Evolutionary conservation across 2,329 filamentous ascomycete genomes (phyloP), one percentile per base, ranked within the genome.

Genomic region (Xylariaceae sp.): DNA sequence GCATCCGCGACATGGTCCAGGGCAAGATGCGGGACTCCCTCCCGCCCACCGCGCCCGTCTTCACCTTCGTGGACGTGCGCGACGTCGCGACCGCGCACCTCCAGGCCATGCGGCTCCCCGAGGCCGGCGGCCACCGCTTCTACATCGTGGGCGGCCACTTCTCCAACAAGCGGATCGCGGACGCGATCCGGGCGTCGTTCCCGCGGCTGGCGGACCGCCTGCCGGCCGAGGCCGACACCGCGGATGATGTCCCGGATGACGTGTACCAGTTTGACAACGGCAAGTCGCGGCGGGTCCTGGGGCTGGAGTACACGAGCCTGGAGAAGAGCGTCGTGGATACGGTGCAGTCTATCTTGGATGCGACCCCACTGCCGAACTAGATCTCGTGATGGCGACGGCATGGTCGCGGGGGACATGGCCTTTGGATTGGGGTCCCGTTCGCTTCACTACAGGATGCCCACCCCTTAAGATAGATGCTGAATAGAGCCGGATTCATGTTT

Each of bases 61-160:
- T 68, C 54, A 66, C 81, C 1, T 85, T 78, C 66, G 76, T 83
- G 2, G 74, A 79, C 47, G 76, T 79, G 13, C 68, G 74, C 3
- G 75, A 87, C 51, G 73, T 86, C 0, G 83, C 82, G 0, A 61
- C 74, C 4, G 76, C 77, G 0, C 82, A 87, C 48, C 72, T 87
- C n/a, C 69, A 69, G 18, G 79, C 80, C 0, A 65, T 79, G 34
- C 63, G 78, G 47, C 67, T 76, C 19, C 68, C 74, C 0, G 74
- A 76, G 16, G 80, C 77, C 1, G 78, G 75, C 0, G 69, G 71
- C 28, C 74, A 81, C 60, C 71, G 84, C 2, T 86, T 84, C 64
- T 81, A 85, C 55, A 56, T 83, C 33, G 75, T 81, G 0, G 73
- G 73, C 0, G 78, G 75, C 0, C 69, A 75, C 52, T 85, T 83